Evolutionary conservation across 306 rosid species (phyloP), one percentile per base, ranked within the genome.

Genomic region (Acacia crassicarpa): DNA sequence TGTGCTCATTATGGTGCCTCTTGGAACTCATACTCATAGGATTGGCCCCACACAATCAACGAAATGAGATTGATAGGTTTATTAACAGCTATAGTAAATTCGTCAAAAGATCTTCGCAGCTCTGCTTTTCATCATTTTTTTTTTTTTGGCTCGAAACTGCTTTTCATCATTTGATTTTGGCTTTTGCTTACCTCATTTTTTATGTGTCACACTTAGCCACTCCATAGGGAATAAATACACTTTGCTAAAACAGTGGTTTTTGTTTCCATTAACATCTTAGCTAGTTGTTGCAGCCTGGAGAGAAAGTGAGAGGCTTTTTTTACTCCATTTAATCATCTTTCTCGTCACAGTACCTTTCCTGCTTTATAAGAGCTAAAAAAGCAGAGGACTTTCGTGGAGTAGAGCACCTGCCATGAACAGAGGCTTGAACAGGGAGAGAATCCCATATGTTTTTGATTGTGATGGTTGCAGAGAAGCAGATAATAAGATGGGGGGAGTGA

Each of bases 111-210:
- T 68, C 81, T 85, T 53, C 40, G 46, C 45, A 43, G 76, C 19
- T 82, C 83, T 59, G 81, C 70, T 51, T 86, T 44, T 77, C 80
- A 73, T 87, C 84, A 86, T 49, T 76, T 59, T n/a, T n/a, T n/a
- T n/a, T n/a, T n/a, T n/a, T n/a, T n/a, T n/a, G n/a, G n/a, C n/a
- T n/a, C n/a, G n/a, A n/a, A n/a, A n/a, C 83, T 59, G 81, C 70
- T 51, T 86, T 44, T 77, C 80, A 73, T 87, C 84, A 86, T 49
- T 76, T 59, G 66, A 78, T 63, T 59, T 22, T 62, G 20, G 82
- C 74, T 14, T 78, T 68, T 84, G 88, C 91, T 88, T 88, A 86
- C 94, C 76, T 93, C 92, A 58, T 23, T 76, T 81, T 78, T 48
- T 45, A 77, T 75, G 13, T 62, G 38, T 22, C 32, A 8, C 3